Evolutionary conservation across 2,329 filamentous ascomycete genomes (phyloP), one percentile per base, ranked within the genome.

Genomic region (Bertia moriformis): DNA sequence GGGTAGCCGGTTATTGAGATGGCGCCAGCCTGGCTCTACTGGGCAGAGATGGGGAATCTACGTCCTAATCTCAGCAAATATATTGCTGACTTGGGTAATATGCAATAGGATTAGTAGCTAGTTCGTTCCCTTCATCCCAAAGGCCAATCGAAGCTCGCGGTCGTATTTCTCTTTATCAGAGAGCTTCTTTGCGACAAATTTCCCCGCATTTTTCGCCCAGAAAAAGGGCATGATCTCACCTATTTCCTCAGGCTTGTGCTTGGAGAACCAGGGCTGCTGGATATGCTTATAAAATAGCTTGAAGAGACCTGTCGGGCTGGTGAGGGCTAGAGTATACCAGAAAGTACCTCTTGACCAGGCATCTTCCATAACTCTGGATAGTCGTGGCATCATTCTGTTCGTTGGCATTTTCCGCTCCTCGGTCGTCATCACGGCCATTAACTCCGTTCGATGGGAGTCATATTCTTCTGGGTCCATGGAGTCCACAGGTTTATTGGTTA

Each of bases 401-500:
- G n/a, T n/a, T n/a, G n/a, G n/a, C n/a, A n/a, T n/a, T 29, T 29
- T n/a, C 24, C 24, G 10, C 24, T 29, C 24, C n/a, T 29, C 24
- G n/a, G 24, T n/a, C n/a, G 24, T n/a, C 24, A 29, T 10, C 10
- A 29, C n/a, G 10, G 10, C 24, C 24, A 29, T 29, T 10, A 29
- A 29, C 24, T 29, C 24, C n/a, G 24, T 29, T 29, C 24, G 24
- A 29, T 10, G 10, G 10, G 24, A 10, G 24, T 29, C 24, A n/a
- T 29, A 29, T 29, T 29, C 24, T 29, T 10, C 24, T 29, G 24
- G n/a, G 3, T 33, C 35, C 18, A 46, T 39, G 4, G 17, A 29
- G 19, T 50, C 41, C 20, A 43, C 39, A 7, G 29, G 33, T 14
- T 41, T 37, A 35, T 40, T 38, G 33, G 47, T 51, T 18, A 59